Evolutionary conservation across 2,329 filamentous ascomycete genomes (phyloP).

Genomic region (Scorias spongiosa): DNA sequence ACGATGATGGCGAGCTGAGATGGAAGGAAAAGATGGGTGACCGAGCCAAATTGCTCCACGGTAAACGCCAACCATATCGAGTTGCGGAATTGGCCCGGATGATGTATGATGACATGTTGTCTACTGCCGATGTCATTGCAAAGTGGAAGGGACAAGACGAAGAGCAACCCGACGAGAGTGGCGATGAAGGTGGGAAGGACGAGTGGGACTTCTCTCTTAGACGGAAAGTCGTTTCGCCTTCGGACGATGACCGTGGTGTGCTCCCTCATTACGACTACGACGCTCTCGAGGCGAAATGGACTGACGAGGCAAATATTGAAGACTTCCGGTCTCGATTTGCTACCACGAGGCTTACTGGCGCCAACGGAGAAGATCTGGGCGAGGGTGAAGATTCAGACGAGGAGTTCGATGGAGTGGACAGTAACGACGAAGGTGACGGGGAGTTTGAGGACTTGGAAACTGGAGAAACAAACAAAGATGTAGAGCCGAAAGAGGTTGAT

Average conservation of each 20-base stretch:
- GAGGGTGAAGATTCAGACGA: slow-evolving; percentile 39
- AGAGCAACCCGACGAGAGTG: slow-evolving; percentile 35
- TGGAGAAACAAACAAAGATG: slow-evolving; percentile 39
- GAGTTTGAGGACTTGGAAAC: slow-evolving; percentile 77
- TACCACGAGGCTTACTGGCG: slow-evolving; percentile 43
- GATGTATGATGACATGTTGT: slow-evolving; percentile 73
- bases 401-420: slow-evolving; percentile 32
- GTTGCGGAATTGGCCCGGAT: slow-evolving; percentile 70
- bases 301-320: slow-evolving; percentile 61
- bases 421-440: slow-evolving; percentile 57
- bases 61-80: slow-evolving; percentile 55
- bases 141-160: slow-evolving; percentile 61
- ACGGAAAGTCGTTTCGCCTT: slow-evolving; percentile 33
- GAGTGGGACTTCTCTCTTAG: slow-evolving; percentile 46
- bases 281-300: slow-evolving; percentile 73
- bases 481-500: slow-evolving; percentile 27
- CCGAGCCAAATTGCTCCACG: slow-evolving; percentile 57
- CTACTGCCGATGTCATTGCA: slow-evolving; percentile 57
- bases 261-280: slow-evolving; percentile 71
- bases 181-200: slow-evolving; percentile 46
- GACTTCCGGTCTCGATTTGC: slow-evolving; percentile 61
- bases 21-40: slow-evolving; percentile 85
- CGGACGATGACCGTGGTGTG: slow-evolving; percentile 53
- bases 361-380: slow-evolving; percentile 34
- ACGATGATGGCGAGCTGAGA: slow-evolving; percentile 56